Evolutionary conservation across 768 basidiomycete genomes (phyloP), one percentile per base, ranked within the genome.

Genomic region (Lactarius deliciosus): DNA sequence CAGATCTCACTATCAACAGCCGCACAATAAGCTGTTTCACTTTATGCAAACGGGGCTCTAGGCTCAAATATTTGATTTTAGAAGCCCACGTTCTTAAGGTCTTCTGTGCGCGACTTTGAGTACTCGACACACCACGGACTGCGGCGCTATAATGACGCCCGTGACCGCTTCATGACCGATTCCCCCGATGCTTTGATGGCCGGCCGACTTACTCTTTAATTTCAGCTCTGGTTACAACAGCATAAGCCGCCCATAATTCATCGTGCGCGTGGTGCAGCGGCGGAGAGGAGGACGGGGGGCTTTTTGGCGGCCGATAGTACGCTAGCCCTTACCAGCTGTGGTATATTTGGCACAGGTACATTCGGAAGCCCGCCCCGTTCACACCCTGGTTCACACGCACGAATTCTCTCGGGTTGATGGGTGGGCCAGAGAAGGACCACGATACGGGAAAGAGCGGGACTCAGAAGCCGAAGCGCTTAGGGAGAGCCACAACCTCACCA

Each of bases 81-180:
- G 32, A 50, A 62, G 25, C 32, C 34, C 41, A 11, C 3, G 15
- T 10, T 22, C 41, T 43, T 40, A 32, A 11, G 20, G 38, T 34
- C 60, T 41, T 58, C 65, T 9, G 18, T 53, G 38, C 30, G 11
- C 16, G 7, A 32, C 25, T 53, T 41, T 38, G 38, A 50, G 56
- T n/a, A 15, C 57, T 57, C 16, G 45, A 57, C 30, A 32, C n/a
- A 32, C n/a, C 47, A 53, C 30, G 22, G 38, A 53, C 25, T 25
- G 56, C 28, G 53, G 53, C 59, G 50, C 36, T 43, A 50, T 5
- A 18, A 57, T 30, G 65, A 53, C 50, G 30, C 50, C 50, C 41
- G 38, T 62, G 61, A 57, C 61, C n/a, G 54, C 34, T 38, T 38
- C 43, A 66, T 61, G 15, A 28, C 64, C 54, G 53, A 55, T 28